phyloP scores from a whole-genome alignment of 148 eudicot species.

The Simmondsia chinensis region DNA sequence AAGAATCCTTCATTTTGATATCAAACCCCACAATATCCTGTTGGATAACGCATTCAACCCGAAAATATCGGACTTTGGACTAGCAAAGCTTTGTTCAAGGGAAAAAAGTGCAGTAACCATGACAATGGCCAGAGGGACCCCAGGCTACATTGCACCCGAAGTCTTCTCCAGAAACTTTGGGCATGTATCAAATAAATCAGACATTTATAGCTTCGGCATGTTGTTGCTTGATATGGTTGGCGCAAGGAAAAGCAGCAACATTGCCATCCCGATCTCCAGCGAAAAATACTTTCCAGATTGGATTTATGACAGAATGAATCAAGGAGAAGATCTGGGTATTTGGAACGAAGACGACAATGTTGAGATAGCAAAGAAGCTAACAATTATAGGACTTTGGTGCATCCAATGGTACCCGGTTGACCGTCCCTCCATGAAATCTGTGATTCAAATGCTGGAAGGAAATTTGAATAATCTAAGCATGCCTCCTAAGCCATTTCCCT shows the following conservation, averaged over 20 bases:
- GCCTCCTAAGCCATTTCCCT: too few species aligned
- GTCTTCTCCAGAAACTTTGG: slow-evolving; percentile 22
- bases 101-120: slow-evolving; percentile 6
- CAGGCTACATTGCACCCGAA: slow-evolving; percentile 27
- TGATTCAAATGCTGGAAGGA: too few species aligned
- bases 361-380: too few species aligned
- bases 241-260: slow-evolving; percentile 4
- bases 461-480: too few species aligned
- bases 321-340: too few species aligned
- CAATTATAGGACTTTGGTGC: too few species aligned
- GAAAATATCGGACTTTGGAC: slow-evolving; percentile 17
- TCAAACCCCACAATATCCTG: slow-evolving; percentile 22
- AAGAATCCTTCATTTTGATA: slow-evolving; percentile 23
- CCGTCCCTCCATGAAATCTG: too few species aligned
- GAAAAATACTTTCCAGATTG: too few species aligned
- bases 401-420: too few species aligned
- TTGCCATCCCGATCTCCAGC: too few species aligned
- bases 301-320: too few species aligned
- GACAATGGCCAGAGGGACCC: slow-evolving; percentile 15
- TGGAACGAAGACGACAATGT: too few species aligned
- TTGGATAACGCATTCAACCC: slow-evolving; percentile 19
- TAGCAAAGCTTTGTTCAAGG: slow-evolving; percentile 13
- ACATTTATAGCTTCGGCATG: slow-evolving; percentile 22
- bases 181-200: slow-evolving; percentile 20
- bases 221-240: slow-evolving; percentile 17